Percentiles rank a stretch among this genome's conserved stretches.
Evolutionary conservation across 1,284 basidiomycete species (phyloP).

Genomic region (Irpex sp.): DNA sequence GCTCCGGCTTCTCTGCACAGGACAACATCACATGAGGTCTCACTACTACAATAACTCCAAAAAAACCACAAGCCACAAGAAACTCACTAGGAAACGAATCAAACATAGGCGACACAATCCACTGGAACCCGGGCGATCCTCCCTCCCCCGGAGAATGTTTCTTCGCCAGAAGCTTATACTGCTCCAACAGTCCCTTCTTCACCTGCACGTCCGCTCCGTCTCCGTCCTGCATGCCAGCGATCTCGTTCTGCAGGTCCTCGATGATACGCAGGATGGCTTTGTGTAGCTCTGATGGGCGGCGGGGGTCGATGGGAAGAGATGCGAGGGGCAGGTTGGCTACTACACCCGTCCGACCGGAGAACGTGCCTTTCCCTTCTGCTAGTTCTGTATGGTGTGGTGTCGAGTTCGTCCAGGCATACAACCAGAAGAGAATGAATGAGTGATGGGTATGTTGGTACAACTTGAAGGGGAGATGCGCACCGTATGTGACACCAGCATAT

Average conservation of each 20-base stretch:
- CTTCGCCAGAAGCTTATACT: slow-evolving; percentile 21
- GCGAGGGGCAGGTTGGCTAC: too few relatives aligned
- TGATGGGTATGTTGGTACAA: too few relatives aligned
- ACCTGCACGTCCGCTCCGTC: slow-evolving; percentile 1
- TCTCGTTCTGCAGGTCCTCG: slow-evolving; percentile 1
- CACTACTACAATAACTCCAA: neutral
- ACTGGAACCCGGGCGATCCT: slow-evolving; percentile 15
- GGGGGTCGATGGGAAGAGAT: neutral
- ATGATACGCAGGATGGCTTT: slow-evolving; percentile 1
- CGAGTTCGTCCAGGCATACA: too few relatives aligned
- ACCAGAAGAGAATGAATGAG: too few relatives aligned
- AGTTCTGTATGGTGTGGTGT: too few relatives aligned
- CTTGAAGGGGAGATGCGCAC: neutral
- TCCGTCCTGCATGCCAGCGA: neutral
- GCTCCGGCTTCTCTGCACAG: slow-evolving; percentile 17
- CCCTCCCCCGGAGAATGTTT: slow-evolving; percentile 11
- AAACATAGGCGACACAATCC: slow-evolving; percentile 20
- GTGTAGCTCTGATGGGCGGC: neutral
- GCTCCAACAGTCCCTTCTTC: slow-evolving; percentile 18
- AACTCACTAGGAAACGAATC: slow-evolving; percentile 15
- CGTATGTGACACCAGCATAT: slow-evolving; percentile 5
- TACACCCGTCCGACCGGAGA: too few relatives aligned
- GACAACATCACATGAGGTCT: neutral
- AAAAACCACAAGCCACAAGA: neutral
- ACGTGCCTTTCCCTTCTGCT: too few relatives aligned